Evolutionary conservation across 192 early-diverging fungal species (phyloP), one percentile per base, ranked within the genome.

Genomic region (Rhizophagus clarus): DNA sequence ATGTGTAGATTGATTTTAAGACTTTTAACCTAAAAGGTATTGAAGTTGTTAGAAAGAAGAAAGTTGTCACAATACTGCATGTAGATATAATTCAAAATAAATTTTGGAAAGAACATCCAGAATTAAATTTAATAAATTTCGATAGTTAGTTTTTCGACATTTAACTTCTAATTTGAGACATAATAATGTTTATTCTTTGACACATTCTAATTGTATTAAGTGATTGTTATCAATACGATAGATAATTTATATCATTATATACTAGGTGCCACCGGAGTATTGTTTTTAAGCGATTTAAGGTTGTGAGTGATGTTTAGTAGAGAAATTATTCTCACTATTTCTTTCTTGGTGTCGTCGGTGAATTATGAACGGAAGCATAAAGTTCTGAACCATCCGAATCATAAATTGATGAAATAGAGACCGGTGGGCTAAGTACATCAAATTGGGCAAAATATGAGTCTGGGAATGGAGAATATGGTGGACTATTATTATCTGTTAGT

Each of bases 51-150:
- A 86, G 94, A 29, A 86, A 82, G 75, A 94, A 90, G 66, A 85
- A 79, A 22, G 80, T 90, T 22, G 87, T 92, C 20, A 81, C 82
- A 24, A 85, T 87, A 32, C 64, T 88, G 24, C 86, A 93, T 79
- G 91, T 89, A 42, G 94, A 96, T 79, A 93, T 96, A 67, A 95
- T 96, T 82, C 83, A 86, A 56, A 87, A 93, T 20, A 84, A 82
- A 74, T 96, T 96, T 79, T 96, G 94, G 94, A 82, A 88, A 14
- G 80, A 88, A 22, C 83, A 78, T 67, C 34, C 26, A 0, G 51
- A 76, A 40, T 63, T 76, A 10, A 47, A 76, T 14, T 3, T 74
- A 40, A 40, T 40, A 40, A 40, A 40, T 40, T 40, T 40, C 37
- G 8, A 6, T 40, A 40, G 8, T 40, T 40, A 40, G 37, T 7